phyloP scores from a whole-genome alignment of 306 rosid genomes.

The Cucurbita moschata region DNA sequence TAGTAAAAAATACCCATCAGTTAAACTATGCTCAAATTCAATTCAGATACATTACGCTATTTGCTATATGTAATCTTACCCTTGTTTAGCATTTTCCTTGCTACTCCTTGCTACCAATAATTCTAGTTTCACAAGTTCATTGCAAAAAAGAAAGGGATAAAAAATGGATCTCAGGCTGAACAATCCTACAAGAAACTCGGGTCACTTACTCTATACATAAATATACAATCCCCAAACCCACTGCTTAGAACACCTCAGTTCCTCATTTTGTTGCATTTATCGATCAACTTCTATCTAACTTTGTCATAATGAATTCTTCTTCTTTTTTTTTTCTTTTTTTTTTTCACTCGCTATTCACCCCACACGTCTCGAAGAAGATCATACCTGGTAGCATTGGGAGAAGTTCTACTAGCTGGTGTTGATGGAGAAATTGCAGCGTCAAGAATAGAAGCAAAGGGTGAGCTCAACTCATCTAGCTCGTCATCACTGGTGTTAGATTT shows the following conservation, averaged over 20 bases:
- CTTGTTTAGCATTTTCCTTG: not conserved
- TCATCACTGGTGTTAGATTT: slow-evolving; percentile 92
- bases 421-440: slow-evolving; percentile 24
- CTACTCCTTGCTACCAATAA: not conserved
- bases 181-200: not conserved
- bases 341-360: slow-evolving; percentile 38
- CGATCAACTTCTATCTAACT: not conserved
- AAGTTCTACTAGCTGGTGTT: slow-evolving; percentile 27
- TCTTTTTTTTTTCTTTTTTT: not conserved
- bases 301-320: not conserved
- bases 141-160: not conserved
- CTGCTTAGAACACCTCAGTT: not conserved
- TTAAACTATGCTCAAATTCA: too few species aligned
- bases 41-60: too few species aligned
- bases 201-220: not conserved
- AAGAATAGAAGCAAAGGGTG: slow-evolving; percentile 60
- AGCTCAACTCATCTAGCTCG: slow-evolving; percentile 73
- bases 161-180: not conserved
- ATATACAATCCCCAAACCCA: slow-evolving; percentile 1
- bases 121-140: not conserved
- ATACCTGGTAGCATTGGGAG: slow-evolving; percentile 49
- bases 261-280: not conserved
- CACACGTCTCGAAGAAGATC: slow-evolving; percentile 78
- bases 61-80: not conserved
- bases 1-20: too few species aligned